Evolutionary conservation across 176 grass and related monocot species (phyloP).

Genomic region (Triticum urartu): DNA sequence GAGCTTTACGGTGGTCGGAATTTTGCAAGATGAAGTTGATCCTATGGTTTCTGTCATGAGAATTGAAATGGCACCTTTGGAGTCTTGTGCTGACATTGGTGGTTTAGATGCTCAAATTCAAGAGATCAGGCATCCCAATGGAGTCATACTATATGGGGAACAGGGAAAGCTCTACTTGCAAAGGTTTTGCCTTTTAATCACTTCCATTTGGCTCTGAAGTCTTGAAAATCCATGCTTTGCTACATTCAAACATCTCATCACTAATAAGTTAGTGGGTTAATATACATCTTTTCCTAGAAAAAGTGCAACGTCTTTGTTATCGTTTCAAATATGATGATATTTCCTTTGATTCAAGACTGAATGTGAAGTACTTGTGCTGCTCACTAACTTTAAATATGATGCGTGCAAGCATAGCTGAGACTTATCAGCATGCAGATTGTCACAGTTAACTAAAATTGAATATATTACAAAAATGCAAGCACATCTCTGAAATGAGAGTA

Average conservation of each 20-base stretch:
- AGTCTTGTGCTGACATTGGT: constrained; percentile 69
- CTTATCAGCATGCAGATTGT: no score
- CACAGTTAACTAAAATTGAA: no score
- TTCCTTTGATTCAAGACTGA: no score
- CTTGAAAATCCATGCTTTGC: neutral
- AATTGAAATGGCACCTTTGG: constrained; percentile 60
- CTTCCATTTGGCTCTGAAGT: neutral
- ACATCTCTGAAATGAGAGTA: no score
- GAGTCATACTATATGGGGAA: constrained; percentile 30
- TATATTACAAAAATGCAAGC: no score
- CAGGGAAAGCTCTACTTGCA: constrained; percentile 61
- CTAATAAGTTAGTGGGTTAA: no score
- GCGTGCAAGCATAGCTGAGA: no score
- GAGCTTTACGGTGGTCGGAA: constrained; percentile 38
- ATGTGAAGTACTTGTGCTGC: no score
- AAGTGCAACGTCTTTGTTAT: no score
- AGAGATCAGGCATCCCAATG: constrained; percentile 74
- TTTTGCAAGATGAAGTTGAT: constrained; percentile 69
- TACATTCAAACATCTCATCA: neutral
- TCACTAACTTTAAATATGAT: no score
- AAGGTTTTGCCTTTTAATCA: constrained; percentile 36
- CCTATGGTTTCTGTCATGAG: constrained; percentile 84
- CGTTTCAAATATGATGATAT: no score
- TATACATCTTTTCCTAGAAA: no score
- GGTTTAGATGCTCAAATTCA: constrained; percentile 75